Base-by-base conservation (phyloP, 2,329 filamentous ascomycete species). In the Fusarium algeriense region DNA sequence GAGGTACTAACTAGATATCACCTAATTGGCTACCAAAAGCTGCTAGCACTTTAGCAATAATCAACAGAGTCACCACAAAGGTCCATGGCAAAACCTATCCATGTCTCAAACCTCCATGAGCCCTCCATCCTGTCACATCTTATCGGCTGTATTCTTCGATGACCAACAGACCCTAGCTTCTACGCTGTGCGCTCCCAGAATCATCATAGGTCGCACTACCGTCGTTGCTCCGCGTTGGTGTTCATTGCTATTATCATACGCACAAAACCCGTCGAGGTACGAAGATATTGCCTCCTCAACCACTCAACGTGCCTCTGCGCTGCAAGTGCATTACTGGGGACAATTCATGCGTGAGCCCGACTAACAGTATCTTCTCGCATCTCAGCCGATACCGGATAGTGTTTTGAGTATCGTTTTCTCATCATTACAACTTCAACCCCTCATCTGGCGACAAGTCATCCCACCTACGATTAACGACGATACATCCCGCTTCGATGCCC, bases 1-100 rank as follows among this genome's bases (percentile, higher is more conserved):
- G 6, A 15, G 4, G 13, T 1, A 20, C 41, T 62, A 73, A 50
- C 61, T 49, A n/a, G 4, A 6, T 6, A 3, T 15, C 14, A 30
- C 12, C 7, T 0, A 2, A 2, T 0, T 3, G 8, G 8, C 15
- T 1, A 9, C 5, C 6, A 2, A 4, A 19, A 1, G 6, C 19
- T 53, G 65, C 38, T 68, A 68, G 44, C 12, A 1, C 8, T 7
- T 17, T 67, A 67, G 23, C 64, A 57, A 20, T 26, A 1, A 9
- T 6, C 35, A 63, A 45, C 64, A 63, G 13, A 17, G 26, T 37
- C 62, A 70, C 68, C 70, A 71, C 65, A 70, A 73, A 62, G 60
- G 65, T 60, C 64, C 52, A 75, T 72, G 70, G 74, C 65, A 76
- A 76, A 76, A 75, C 74, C 70, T 62, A 76, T 75, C 72, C 70